Evolutionary conservation across 108 stramenopile species (phyloP), one percentile per base, ranked within the genome.

Genomic region (Hondaea fermentalgiana): DNA sequence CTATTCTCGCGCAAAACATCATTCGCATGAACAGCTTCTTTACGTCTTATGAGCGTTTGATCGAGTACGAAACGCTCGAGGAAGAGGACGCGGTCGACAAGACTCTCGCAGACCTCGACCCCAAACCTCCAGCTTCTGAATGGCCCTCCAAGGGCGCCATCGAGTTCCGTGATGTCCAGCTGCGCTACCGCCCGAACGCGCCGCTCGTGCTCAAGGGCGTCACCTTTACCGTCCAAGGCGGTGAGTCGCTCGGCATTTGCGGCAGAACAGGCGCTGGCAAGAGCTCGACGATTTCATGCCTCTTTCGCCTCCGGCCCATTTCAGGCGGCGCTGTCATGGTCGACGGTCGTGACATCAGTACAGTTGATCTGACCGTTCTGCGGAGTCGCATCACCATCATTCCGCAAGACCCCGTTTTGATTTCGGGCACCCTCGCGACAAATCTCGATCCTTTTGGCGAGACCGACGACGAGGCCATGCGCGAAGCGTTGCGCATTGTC

Each of bases 371-470:
- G 60, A 95, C 96, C 72, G 95, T 95, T 35, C 94, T 98, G 16
- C 93, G 98, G 43, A 93, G 89, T 5, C 72, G 72, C 88, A 87
- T 99, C 43, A 95, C 96, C 35, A 97, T 99, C 72, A 98, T 99
- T 47, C 97, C 97, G 2, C 98, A 99, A 90, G 91, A 92, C 44
- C 98, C 98, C 12, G 95, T 97, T 5, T 76, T 99, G 12, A 98
- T 98, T 87, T 94, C 95, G 44, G 98, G 97, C 8, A 96, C 97
- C 17, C 89, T 99, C 49, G 93, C 97, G 76, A 95, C 97, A 45
- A 99, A 99, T 91, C 91, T 99, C n/a, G 98, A 99, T 89, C 96
- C 97, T 5, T 97, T 97, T 87, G 90, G 72, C 25, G 76, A 87
- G 72, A 87, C 72, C 21, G n/a, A 57, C 19, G 90, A 94, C 64